Conservation (phyloP, 2,329 filamentous ascomycete genomes). For the Xylariales sp. region DNA sequence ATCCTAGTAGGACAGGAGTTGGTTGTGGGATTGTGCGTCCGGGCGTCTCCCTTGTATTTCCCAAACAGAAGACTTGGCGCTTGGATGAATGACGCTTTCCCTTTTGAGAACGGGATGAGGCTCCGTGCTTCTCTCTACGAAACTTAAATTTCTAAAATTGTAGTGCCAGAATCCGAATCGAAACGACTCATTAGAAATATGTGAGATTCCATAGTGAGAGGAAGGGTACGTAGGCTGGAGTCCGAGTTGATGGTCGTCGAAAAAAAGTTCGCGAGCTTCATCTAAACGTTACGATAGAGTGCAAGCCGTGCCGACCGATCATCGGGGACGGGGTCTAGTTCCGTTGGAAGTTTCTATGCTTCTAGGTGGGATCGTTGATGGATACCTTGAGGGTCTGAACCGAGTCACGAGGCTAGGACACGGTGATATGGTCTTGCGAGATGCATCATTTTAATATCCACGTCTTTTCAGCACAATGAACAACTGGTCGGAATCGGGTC, state of each 20-base stretch:
- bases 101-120: conserved; percentile 30
- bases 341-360: neutral
- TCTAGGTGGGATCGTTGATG: neutral
- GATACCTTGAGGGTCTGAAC: neutral
- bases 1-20: conserved; percentile 2
- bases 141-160: neutral
- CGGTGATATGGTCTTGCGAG: conserved; percentile 18
- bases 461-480: conserved; percentile 6
- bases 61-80: conserved; percentile 31
- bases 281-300: neutral
- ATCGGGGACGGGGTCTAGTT: neutral
- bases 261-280: neutral
- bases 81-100: conserved; percentile 18
- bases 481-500: conserved; percentile 25
- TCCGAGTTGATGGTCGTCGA: neutral
- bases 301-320: neutral
- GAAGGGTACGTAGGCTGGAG: neutral
- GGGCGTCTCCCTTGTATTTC: conserved; percentile 28
- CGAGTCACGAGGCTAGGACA: conserved; percentile 18
- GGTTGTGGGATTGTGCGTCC: conserved; percentile 10
- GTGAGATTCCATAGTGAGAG: too few species aligned
- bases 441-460: conserved; percentile 17
- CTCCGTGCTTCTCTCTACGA: conserved; percentile 6
- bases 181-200: neutral
- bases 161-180: neutral